These are phyloP conservation scores for Lichtheimia ramosa DNA, from an alignment of 371 early-diverging fungal genomes.

Conservation along the genomic window DNA sequence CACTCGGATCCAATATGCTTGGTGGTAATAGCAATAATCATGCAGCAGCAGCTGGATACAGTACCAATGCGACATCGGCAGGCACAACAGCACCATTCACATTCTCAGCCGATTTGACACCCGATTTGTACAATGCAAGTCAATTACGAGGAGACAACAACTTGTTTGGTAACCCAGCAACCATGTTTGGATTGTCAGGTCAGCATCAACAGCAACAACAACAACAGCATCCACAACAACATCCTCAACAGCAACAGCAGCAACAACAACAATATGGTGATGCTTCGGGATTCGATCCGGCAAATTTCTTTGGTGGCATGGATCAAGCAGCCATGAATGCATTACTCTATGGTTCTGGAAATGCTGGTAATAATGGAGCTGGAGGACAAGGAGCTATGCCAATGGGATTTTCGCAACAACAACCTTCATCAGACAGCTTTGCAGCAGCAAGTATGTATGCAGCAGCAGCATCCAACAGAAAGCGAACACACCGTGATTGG, in stretches of 20 bases:
- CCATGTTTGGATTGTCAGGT: not conserved
- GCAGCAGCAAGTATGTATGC: constrained; percentile 18
- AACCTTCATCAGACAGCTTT: constrained; percentile 7
- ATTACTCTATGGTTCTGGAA: constrained; percentile 11
- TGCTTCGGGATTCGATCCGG: constrained; percentile 13
- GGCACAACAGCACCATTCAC: constrained; percentile 3
- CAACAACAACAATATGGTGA: constrained; percentile 3
- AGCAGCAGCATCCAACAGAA: constrained; percentile 13
- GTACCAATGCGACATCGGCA: constrained; percentile 3
- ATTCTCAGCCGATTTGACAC: constrained; percentile 6
- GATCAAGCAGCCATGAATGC: constrained; percentile 20
- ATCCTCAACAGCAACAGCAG: constrained; percentile 10
- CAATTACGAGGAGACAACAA: constrained; percentile 1
- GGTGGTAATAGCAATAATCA: constrained; percentile 3
- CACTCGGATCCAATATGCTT: constrained; percentile 9
- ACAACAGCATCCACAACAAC: constrained; percentile 3
- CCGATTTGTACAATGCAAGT: constrained; percentile 4
- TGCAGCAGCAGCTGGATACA: constrained; percentile 1
- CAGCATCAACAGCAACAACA: constrained; percentile 1
- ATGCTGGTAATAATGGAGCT: not conserved
- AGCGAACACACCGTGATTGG: constrained; percentile 19
- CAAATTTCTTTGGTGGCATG: constrained; percentile 14
- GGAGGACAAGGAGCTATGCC: constrained; percentile 2
- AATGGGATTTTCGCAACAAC: constrained; percentile 4
- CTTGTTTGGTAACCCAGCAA: not conserved